Evolutionary conservation across 768 basidiomycete species (phyloP).

Genomic region (Butyriboletus loyo): DNA sequence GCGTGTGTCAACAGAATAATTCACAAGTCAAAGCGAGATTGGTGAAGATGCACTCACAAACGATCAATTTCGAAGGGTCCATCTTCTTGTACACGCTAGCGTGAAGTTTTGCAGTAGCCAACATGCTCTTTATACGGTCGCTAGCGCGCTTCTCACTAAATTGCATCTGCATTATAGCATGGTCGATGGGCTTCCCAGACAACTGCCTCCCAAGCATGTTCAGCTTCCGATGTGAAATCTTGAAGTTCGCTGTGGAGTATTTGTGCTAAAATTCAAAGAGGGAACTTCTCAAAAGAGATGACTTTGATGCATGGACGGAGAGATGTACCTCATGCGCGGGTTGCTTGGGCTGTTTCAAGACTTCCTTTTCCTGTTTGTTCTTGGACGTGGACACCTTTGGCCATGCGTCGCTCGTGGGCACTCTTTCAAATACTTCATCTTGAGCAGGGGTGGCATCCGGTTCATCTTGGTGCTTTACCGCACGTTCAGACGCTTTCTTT

Average conservation of each 20-base stretch:
- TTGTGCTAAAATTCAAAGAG: conserved; percentile 60
- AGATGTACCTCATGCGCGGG: conserved; percentile 29
- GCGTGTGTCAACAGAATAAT: conserved; percentile 1
- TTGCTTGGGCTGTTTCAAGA: conserved; percentile 18
- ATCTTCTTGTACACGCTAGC: conserved; percentile 77
- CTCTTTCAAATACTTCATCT: conserved; percentile 44
- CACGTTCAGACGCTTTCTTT: conserved; percentile 44
- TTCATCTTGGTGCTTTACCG: conserved; percentile 38
- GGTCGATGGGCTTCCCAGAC: conserved; percentile 87
- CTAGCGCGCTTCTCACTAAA: conserved; percentile 93
- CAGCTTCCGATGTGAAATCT: conserved; percentile 90
- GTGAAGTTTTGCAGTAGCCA: conserved; percentile 83
- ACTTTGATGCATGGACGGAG: background rate
- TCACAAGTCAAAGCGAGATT: background rate
- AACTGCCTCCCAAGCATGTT: conserved; percentile 87
- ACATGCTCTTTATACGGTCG: conserved; percentile 81
- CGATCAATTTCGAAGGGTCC: conserved; percentile 66
- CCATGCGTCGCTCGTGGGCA: conserved; percentile 15
- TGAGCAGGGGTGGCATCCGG: conserved; percentile 21
- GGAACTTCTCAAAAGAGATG: conserved; percentile 5
- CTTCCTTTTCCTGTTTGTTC: conserved; percentile 11
- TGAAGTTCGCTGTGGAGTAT: conserved; percentile 90
- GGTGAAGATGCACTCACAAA: conserved; percentile 55
- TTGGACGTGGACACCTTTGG: conserved; percentile 13
- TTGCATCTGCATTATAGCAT: conserved; percentile 94